Conservation (phyloP, 1,139 yeast species). For the Lodderomyces oxycetoniae region DNA sequence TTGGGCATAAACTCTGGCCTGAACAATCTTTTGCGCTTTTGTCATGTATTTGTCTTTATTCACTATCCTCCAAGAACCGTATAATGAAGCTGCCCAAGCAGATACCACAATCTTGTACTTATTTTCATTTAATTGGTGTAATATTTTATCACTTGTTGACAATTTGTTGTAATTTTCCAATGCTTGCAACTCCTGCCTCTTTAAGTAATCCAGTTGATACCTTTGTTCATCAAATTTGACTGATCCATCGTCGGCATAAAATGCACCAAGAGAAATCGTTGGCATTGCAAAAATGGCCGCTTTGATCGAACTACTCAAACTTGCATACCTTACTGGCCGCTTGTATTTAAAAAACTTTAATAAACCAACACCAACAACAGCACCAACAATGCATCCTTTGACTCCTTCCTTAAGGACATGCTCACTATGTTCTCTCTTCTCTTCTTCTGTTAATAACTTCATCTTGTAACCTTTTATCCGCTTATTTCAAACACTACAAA, state of each 20-base stretch:
- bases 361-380: constrained; percentile 47
- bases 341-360: constrained; percentile 25
- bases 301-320: constrained; percentile 41
- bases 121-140: constrained; percentile 45
- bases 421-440: constrained; percentile 56
- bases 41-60: constrained; percentile 72
- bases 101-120: constrained; percentile 70
- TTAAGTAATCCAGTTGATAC: constrained; percentile 28
- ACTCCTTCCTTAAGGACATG: constrained; percentile 57
- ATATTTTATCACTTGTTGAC: constrained; percentile 36
- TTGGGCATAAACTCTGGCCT: constrained; percentile 91
- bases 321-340: constrained; percentile 19
- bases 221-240: constrained; percentile 47
- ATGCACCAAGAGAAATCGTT: constrained; percentile 52
- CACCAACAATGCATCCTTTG: constrained; percentile 58
- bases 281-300: constrained; percentile 59
- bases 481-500: not conserved
- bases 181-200: constrained; percentile 24
- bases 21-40: constrained; percentile 76
- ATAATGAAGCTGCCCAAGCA: constrained; percentile 84
- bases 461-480: constrained; percentile 25
- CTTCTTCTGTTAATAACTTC: constrained; percentile 67
- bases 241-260: constrained; percentile 58
- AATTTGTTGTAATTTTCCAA: constrained; percentile 42
- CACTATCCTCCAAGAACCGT: constrained; percentile 71